Conservation (phyloP, 192 early-diverging fungal species). For the Mycoemilia scoparia region DNA sequence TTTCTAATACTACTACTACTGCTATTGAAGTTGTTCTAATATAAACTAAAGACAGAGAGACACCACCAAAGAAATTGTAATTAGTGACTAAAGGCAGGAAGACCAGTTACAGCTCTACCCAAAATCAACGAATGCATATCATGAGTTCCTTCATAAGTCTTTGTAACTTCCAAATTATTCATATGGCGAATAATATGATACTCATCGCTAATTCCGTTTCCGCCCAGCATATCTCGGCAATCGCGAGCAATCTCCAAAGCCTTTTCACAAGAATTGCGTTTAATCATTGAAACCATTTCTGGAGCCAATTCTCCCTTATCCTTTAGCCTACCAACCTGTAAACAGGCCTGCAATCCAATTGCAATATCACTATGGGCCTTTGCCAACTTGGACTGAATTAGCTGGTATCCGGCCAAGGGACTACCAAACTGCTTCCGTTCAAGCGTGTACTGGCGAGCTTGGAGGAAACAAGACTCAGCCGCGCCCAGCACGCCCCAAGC, state of each 20-base stretch:
- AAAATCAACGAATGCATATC: conserved; percentile 90
- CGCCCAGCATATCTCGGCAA: conserved; percentile 83
- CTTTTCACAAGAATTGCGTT: conserved; percentile 92
- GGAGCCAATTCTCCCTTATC: conserved; percentile 67
- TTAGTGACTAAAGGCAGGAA: conserved; percentile 51
- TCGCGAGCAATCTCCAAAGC: conserved; percentile 79
- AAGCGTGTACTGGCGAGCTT: conserved; percentile 80
- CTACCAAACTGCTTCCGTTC: conserved; percentile 84
- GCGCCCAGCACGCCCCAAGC: conserved; percentile 93
- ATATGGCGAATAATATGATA: conserved; percentile 93
- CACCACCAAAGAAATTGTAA: too few relatives aligned
- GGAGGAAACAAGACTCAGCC: conserved; percentile 74
- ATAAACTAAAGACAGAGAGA: too few relatives aligned
- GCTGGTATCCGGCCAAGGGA: conserved; percentile 80
- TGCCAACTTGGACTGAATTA: conserved; percentile 94
- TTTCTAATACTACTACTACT: too few relatives aligned
- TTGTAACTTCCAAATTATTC: conserved; percentile 79
- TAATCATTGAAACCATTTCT: conserved; percentile 92
- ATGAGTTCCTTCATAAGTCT: conserved; percentile 95
- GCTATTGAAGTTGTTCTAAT: too few relatives aligned
- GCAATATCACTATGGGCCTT: conserved; percentile 86
- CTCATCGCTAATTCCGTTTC: conserved; percentile 90
- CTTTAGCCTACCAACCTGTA: conserved; percentile 86
- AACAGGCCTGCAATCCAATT: conserved; percentile 66
- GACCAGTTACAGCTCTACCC: conserved; percentile 85